Evolutionary conservation across 106 monocot genomes (phyloP), one percentile per base, ranked within the genome.

Genomic region (Dactylorhiza incarnata): DNA sequence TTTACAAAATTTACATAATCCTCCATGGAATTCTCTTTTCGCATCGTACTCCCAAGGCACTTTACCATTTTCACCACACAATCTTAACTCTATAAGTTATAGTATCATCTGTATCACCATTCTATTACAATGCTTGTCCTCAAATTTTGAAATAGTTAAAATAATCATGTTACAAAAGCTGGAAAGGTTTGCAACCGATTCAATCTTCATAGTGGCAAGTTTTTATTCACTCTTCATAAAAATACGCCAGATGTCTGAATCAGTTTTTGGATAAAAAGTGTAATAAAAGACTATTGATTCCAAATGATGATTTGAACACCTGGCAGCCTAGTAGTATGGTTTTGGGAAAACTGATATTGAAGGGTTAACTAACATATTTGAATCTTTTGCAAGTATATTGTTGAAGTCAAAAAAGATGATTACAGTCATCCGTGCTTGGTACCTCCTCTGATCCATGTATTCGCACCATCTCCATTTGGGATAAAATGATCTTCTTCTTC

Each of bases 361-460:
- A 69, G 65, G 29, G 13, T 65, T 6, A 65, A 12, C 45, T 17
- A 46, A 46, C 69, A 46, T n/a, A 46, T 9, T 5, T 69, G 45
- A 44, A 46, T 46, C 44, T 29, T 29, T 7, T 65, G 16, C 43
- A 69, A 46, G 45, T 69, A 46, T 69, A 37, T 8, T 45, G 7
- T 46, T 14, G 8, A n/a, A n/a, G 1, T 46, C 6, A 46, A 69
- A 17, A 9, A 11, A 49, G 3, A 72, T 72, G 9, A 44, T 22
- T 49, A 49, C 14, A 49, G 49, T 44, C 69, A 22, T 72, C 48
- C 22, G 63, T 51, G 56, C 56, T 17, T 25, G 10, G 7, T 72
- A 93, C 96, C 91, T 97, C 96, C 78, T 97, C 93, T 79, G 96
- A 97, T 48, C 84, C 96, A 74, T 93, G 96, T 83, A 91, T 79